phyloP scores from a whole-genome alignment of 2,329 filamentous ascomycete species.

The Alternaria arbusti region DNA sequence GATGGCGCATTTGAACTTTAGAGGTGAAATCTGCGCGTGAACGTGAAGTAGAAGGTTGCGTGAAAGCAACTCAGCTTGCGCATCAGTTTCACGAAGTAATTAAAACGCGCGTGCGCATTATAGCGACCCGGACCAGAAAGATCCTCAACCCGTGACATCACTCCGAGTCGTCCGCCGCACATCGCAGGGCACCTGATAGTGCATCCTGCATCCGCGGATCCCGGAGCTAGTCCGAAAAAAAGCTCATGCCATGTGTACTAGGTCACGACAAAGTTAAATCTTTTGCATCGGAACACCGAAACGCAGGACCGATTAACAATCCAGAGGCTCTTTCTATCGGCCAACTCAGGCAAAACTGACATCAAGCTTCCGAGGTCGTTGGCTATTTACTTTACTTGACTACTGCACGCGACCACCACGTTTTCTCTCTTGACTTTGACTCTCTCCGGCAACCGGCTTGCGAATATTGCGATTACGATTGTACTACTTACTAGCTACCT shows the following conservation, averaged over 20 bases:
- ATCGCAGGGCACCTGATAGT: neutral
- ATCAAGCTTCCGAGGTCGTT: neutral
- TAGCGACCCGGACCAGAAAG: neutral
- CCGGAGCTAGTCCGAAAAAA: conserved; percentile 7
- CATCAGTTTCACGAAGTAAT: neutral
- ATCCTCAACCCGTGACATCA: conserved; percentile 4
- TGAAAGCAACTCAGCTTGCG: neutral
- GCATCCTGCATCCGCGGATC: conserved; percentile 7
- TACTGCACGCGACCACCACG: neutral
- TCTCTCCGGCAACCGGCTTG: neutral
- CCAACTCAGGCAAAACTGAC: neutral
- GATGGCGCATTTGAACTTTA: neutral
- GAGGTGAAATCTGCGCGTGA: neutral
- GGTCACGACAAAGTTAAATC: neutral
- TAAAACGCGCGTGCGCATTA: neutral
- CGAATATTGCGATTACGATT: neutral
- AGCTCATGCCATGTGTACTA: neutral
- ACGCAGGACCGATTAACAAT: neutral
- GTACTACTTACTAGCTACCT: too few species aligned
- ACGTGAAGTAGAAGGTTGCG: neutral
- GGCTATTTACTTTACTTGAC: neutral
- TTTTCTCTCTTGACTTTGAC: neutral
- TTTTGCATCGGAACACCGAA: neutral
- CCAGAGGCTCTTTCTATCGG: neutral
- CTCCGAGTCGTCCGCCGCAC: neutral